Evolutionary conservation across 225 moss, liverwort and hornwort species (phyloP), one percentile per base, ranked within the genome.

Genomic region (Antitrichia curtipendula): DNA sequence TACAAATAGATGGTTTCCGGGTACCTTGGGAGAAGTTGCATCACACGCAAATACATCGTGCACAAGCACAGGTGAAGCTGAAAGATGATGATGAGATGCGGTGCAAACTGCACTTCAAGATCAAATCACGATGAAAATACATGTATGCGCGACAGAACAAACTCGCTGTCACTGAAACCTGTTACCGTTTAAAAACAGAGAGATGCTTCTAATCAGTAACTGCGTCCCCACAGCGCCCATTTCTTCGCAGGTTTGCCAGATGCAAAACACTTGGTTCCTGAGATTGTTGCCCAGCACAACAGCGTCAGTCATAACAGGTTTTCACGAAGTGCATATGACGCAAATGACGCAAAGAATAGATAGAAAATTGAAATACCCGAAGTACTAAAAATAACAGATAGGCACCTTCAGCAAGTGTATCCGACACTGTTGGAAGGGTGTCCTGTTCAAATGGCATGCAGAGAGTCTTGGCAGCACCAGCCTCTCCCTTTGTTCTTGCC

Each of bases 361-460:
- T 40, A 10, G 32, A 34, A n/a, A 80, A 40, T 59, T 34, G 53
- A 52, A 85, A 64, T 25, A 64, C 17, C 56, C 49, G 7, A 47
- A 56, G 52, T 41, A 52, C 6, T 82, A 28, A 4, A 29, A 61
- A 31, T 15, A 57, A 88, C 82, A 88, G 53, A 88, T 89, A 49
- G 81, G 83, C 91, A 94, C 94, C 92, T 94, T 92, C 92, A 84
- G 89, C 27, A 24, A 94, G 90, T 28, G 83, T 83, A 64, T 90
- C 68, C 14, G 90, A 90, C 58, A 94, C 91, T 82, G 91, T 94
- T 56, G 98, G 95, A 54, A 98, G 91, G 50, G 94, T 93, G 13
- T 94, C 96, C 90, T 98, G 95, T 50, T 95, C 97, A 62, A 95
- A 94, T 64, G 98, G 96, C 97, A 97, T 97, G 89, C 98, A 98